Conservation (phyloP, 2,329 filamentous ascomycete species). For the Ophiostoma australiae region DNA sequence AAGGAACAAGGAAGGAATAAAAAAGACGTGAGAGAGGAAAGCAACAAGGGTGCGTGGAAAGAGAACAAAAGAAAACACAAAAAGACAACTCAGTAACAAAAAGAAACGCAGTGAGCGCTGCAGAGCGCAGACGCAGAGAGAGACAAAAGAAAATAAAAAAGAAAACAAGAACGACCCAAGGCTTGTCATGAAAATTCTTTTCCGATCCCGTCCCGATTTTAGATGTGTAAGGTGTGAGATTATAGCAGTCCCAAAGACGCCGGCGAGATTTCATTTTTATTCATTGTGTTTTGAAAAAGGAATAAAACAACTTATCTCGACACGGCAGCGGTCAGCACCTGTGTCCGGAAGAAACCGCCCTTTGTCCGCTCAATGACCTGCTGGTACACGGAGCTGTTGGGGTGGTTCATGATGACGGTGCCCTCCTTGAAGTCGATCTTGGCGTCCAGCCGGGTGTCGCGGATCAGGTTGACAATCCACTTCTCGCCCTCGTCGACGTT, state of each 20-base stretch:
- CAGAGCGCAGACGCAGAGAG: not conserved
- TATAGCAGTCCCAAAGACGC: not conserved
- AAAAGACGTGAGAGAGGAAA: not conserved
- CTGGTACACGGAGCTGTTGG: slow-evolving; percentile 96
- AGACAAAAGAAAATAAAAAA: slow-evolving; percentile 16
- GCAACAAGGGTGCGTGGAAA: not conserved
- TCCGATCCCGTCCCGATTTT: not conserved
- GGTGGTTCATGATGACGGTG: slow-evolving; percentile 99
- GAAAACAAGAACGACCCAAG: slow-evolving; percentile 13
- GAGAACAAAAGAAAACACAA: not conserved
- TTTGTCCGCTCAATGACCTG: slow-evolving; percentile 99
- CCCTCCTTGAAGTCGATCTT: slow-evolving; percentile 99
- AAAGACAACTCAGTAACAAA: not conserved
- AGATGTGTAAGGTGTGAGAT: not conserved
- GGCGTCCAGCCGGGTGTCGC: slow-evolving; percentile 92
- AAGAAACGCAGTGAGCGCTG: not conserved
- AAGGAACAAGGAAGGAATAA: not conserved
- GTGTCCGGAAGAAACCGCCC: slow-evolving; percentile 96
- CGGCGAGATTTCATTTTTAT: no score
- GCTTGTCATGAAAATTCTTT: slow-evolving; percentile 10
- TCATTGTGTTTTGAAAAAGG: no score
- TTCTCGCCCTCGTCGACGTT: slow-evolving; percentile 96
- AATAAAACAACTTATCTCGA: slow-evolving; percentile 32
- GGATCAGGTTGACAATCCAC: slow-evolving; percentile 99
- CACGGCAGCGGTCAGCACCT: slow-evolving; percentile 73